Percentiles rank a stretch among this genome's conserved stretches.
Conservation (phyloP, 306 rosid species). For the Trichosanthes truncata region DNA sequence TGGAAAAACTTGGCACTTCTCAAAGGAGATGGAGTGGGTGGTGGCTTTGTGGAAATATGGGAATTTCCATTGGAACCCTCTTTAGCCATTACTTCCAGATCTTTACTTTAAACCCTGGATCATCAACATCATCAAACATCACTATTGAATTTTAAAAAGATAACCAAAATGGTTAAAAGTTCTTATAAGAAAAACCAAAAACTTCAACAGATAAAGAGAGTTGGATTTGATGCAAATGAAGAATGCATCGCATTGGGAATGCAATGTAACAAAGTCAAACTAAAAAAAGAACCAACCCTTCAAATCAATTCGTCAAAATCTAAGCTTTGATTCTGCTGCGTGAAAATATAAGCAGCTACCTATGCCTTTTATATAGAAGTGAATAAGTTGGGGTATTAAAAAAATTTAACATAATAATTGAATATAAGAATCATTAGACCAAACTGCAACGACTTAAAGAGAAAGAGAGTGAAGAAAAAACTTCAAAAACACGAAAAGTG, state of each 20-base stretch:
- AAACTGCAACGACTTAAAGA: neutral
- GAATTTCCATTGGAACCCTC: constrained; percentile 51
- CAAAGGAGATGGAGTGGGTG: constrained; percentile 80
- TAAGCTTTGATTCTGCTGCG: neutral
- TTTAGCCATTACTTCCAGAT: constrained; percentile 42
- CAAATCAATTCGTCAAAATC: neutral
- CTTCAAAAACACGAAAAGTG: constrained; percentile 19
- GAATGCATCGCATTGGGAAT: neutral
- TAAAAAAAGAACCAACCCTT: neutral
- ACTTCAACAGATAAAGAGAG: neutral
- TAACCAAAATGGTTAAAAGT: neutral
- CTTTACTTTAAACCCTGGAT: constrained; percentile 9
- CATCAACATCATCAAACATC: constrained; percentile 1
- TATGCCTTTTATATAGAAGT: neutral
- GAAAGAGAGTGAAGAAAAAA: neutral
- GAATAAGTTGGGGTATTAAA: neutral
- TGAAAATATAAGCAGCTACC: neutral
- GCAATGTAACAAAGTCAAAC: neutral
- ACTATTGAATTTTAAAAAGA: neutral
- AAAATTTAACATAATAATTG: neutral
- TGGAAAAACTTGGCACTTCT: constrained; percentile 80
- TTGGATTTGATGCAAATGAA: constrained; percentile 1
- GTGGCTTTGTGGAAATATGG: constrained; percentile 36
- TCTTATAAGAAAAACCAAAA: neutral
- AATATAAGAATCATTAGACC: constrained; percentile 2